Evolutionary conservation across 2,329 filamentous ascomycete genomes (phyloP).

Genomic region (Diplodia intermedia): DNA sequence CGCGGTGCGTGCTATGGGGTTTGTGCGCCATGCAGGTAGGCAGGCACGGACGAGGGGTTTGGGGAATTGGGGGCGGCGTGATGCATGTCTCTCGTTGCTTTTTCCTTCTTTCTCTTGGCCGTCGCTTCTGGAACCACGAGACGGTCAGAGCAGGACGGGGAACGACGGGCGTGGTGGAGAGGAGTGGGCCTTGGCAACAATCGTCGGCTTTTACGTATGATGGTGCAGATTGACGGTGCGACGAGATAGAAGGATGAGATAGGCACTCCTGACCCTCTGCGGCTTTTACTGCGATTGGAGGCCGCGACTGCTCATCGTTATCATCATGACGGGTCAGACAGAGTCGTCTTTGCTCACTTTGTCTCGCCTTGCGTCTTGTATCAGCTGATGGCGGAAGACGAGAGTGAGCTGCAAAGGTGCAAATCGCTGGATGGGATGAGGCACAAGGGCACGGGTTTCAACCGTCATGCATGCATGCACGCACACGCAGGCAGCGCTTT

Average conservation of each 20-base stretch:
- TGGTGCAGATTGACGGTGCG: neutral
- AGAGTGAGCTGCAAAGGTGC: neutral
- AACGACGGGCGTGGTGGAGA: neutral
- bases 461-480: slow-evolving; percentile 6
- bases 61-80: neutral
- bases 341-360: neutral
- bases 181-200: neutral
- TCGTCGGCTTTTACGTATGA: neutral
- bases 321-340: slow-evolving; percentile 11
- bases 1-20: slow-evolving; percentile 1
- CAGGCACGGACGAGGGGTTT: slow-evolving; percentile 3
- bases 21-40: slow-evolving; percentile 4
- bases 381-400: neutral
- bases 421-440: neutral
- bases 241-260: slow-evolving; percentile 14
- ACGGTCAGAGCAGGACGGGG: neutral
- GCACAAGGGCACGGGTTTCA: neutral
- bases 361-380: neutral
- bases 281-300: slow-evolving; percentile 27
- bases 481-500: neutral
- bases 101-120: neutral
- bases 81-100: slow-evolving; percentile 2
- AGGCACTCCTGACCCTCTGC: slow-evolving; percentile 16
- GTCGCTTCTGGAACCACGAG: neutral
- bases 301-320: slow-evolving; percentile 4